Conservation (phyloP, 139 green algal genomes). For the Zygnema circumcarinatum region DNA sequence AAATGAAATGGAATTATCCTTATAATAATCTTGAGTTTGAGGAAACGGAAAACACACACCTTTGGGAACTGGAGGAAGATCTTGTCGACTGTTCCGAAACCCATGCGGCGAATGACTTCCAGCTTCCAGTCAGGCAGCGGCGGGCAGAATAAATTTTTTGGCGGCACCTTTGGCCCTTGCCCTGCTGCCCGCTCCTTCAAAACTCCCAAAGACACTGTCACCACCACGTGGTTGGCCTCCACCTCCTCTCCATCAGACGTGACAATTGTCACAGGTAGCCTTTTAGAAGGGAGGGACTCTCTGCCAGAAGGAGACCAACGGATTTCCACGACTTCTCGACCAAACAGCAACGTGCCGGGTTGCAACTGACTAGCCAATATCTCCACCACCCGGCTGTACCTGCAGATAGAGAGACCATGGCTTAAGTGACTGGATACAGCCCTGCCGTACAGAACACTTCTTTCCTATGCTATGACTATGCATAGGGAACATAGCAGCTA, state of each 20-base stretch:
- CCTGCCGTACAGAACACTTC: too few relatives aligned
- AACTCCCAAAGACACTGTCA: slow-evolving; percentile 64
- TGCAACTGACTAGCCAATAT: background rate
- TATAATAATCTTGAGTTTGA: background rate
- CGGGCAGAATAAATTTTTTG: slow-evolving; percentile 56
- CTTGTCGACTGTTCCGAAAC: slow-evolving; percentile 67
- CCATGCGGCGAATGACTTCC: slow-evolving; percentile 52
- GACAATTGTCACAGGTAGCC: background rate
- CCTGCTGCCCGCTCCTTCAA: slow-evolving; percentile 52
- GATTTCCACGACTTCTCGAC: background rate
- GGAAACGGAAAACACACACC: background rate
- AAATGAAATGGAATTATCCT: too few relatives aligned
- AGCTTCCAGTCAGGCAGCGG: slow-evolving; percentile 61
- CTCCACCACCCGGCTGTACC: slow-evolving; percentile 10
- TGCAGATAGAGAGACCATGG: too few relatives aligned
- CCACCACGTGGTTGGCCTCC: slow-evolving; percentile 57
- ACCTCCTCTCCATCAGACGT: slow-evolving; percentile 31
- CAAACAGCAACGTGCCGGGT: background rate
- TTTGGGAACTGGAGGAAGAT: slow-evolving; percentile 65
- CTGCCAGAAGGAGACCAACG: background rate
- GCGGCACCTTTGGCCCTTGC: background rate
- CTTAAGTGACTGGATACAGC: too few relatives aligned
- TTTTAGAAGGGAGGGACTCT: background rate
- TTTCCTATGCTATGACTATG: too few relatives aligned
- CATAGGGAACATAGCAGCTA: too few relatives aligned